Percentiles rank a stretch among this genome's conserved stretches.
phyloP scores from a whole-genome alignment of 345 rosid species.

The Salix arbutifolia region DNA sequence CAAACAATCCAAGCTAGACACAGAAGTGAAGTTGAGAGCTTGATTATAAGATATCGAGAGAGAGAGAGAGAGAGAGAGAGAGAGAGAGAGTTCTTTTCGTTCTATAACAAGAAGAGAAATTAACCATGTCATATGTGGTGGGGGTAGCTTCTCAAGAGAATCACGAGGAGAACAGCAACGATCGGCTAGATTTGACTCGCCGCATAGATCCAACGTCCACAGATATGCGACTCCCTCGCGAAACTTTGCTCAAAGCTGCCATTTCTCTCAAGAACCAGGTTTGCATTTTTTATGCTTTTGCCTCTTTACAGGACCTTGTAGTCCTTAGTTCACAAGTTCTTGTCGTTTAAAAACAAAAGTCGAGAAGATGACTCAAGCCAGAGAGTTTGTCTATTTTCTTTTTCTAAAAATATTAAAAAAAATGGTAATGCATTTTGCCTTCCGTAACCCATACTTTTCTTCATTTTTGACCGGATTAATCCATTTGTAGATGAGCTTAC shows the following conservation, averaged over 20 bases:
- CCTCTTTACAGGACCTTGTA: not conserved
- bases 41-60: not conserved
- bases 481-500: too few species aligned
- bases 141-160: slow-evolving; percentile 32
- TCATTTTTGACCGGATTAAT: too few species aligned
- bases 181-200: slow-evolving; percentile 30
- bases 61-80: too few species aligned
- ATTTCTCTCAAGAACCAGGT: slow-evolving; percentile 73
- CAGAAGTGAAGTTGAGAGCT: not conserved
- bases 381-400: too few species aligned
- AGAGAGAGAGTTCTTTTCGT: too few species aligned
- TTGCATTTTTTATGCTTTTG: not conserved
- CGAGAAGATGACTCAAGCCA: too few species aligned
- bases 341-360: too few species aligned
- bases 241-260: slow-evolving; percentile 59
- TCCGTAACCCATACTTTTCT: too few species aligned
- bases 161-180: slow-evolving; percentile 26
- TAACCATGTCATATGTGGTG: slow-evolving; percentile 36
- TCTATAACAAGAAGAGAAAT: too few species aligned
- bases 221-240: slow-evolving; percentile 31
- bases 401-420: too few species aligned
- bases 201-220: slow-evolving; percentile 34
- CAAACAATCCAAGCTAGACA: not conserved
- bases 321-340: not conserved
- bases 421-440: too few species aligned